Evolutionary conservation across 768 basidiomycete genomes (phyloP).

Genomic region (Tulasnella sp.): DNA sequence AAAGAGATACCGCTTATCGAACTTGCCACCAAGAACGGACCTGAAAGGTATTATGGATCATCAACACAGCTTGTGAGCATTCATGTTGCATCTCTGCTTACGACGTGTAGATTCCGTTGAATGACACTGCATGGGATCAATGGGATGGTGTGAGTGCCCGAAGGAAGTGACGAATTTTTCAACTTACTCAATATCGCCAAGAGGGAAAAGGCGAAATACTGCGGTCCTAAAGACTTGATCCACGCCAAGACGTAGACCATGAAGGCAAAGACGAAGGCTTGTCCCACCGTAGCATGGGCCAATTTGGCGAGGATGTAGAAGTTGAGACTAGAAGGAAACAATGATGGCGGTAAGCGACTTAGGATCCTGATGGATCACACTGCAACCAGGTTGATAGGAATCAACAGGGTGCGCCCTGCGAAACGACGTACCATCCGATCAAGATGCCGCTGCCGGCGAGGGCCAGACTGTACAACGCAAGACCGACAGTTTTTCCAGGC

Average conservation of each 20-base stretch:
- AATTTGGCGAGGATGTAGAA: conserved; percentile 27
- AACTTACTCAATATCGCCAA: conserved; percentile 25
- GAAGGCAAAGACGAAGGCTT: conserved; percentile 25
- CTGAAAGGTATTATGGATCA: not conserved
- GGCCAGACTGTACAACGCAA: conserved; percentile 19
- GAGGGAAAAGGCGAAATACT: conserved; percentile 24
- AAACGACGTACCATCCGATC: conserved; percentile 16
- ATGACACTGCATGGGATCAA: not conserved
- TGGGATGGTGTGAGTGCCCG: not conserved
- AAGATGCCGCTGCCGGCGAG: conserved; percentile 21
- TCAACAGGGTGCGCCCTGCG: too few relatives aligned
- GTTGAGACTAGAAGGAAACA: conserved; percentile 5
- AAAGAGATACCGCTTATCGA: conserved; percentile 22
- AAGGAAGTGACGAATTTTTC: conserved; percentile 17
- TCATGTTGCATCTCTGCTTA: conserved; percentile 3
- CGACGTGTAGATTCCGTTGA: conserved; percentile 21
- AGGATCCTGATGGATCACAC: too few relatives aligned
- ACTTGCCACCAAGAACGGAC: conserved; percentile 16
- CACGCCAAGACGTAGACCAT: conserved; percentile 25
- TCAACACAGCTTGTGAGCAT: not conserved
- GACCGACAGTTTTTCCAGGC: conserved; percentile 22
- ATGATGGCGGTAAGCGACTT: too few relatives aligned
- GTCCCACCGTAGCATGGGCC: conserved; percentile 22
- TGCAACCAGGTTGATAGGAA: too few relatives aligned
- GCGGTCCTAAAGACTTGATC: conserved; percentile 22